Base-by-base conservation (phyloP, 2,329 filamentous ascomycete genomes). In the Aotearoamyces nothofagi region DNA sequence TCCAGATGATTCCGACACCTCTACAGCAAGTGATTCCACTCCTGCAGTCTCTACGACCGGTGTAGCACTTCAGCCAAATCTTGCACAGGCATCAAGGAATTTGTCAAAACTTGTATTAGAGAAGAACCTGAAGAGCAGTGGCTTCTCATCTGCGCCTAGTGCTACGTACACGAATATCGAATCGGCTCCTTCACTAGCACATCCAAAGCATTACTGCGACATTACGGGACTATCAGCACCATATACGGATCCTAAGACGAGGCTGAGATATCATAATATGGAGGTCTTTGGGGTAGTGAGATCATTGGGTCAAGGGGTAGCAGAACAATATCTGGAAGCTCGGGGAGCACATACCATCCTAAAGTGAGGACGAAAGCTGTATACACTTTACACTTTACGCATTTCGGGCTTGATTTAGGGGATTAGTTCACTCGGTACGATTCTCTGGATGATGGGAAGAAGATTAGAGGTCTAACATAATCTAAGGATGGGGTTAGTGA, bases 131-230 rank as follows among this genome's bases (percentile, higher is more conserved):
- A 60, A 59, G 47, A 50, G 54, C 14, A 53, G 49, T 20, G 49
- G 47, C 4, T 44, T 47, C 22, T 46, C 54, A n/a, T 51, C 56
- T 2, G 58, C 60, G 5, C 78, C 76, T 0, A 69, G 66, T 17
- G 79, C 79, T 17, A 94, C 90, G 1, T 98, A 96, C 53, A 93
- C 83, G 5, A 96, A 94, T 49, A 92, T 98, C 38, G 90, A 96
- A 53, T 84, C 82, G 26, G 87, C 90, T 3, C 90, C 90, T 22
- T 90, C 80, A 33, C 60, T 96, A 44, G 78, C 78, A 28, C 78
- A 83, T 41, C 70, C 81, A 48, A 84, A 77, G 54, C 80, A 78
- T 45, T 98, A 96, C 55, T 98, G 90, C 60, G 92, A 98, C 53
- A 69, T 98, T 44, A 98, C 90, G 1, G 92, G 90, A 2, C 58